Evolutionary conservation across 805 yeast genomes (phyloP), one percentile per base, ranked within the genome.

Genomic region (Allodekkera sacchari): DNA sequence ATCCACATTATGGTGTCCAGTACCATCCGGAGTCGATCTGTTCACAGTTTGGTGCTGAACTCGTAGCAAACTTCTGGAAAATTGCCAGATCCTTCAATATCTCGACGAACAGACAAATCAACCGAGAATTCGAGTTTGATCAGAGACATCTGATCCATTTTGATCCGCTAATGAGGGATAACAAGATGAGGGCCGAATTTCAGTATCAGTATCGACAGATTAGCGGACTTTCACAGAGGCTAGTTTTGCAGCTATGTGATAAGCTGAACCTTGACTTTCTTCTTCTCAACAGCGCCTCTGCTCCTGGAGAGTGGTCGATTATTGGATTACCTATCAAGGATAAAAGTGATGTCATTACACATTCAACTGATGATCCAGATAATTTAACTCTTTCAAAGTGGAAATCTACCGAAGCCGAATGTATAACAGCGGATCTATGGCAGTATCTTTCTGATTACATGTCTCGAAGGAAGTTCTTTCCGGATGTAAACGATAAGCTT

Each of bases 11-110:
- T 52, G 98, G 95, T 1, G 96, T 92, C 3, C 99, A 92, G 48
- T 94, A 88, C 48, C 99, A 92, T 48, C 98, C 98, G 0, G 99
- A 92, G 49, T 85, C 96, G 1, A 74, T 89, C 24, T 84, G 95
- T 45, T 85, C 96, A 0, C 61, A 65, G 10, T 45, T 59, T 28
- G 98, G 98, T 2, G 64, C 49, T 2, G 45, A 52, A 8, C 52
- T 92, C 31, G 53, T 88, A 4, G 40, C 44, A 7, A 83, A 82
- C 48, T 89, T 89, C 50, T 74, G 79, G 65, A 19, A 27, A 0
- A 36, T 71, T 11, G 76, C 82, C 4, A 27, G 33, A 4, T 33
- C 42, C 4, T 63, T 51, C 50, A 37, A 34, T 18, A 2, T 9
- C 5, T n/a, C 10, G 11, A 1, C 19, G 4, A 16, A 22, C 2